phyloP scores from a whole-genome alignment of 768 basidiomycete genomes.

The Imleria badia region DNA sequence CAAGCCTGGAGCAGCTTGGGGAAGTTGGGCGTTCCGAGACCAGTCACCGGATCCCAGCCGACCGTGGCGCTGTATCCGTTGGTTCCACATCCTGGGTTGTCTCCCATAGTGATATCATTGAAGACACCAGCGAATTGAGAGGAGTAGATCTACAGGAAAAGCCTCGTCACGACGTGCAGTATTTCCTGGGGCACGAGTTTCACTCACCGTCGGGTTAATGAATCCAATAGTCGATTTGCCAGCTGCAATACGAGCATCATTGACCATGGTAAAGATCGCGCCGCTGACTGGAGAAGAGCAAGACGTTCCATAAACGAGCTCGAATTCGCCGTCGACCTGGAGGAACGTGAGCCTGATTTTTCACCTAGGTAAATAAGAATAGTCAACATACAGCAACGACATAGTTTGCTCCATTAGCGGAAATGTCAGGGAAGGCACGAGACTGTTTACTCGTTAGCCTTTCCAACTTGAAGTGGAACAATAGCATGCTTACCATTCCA shows the following conservation, averaged over 20 bases:
- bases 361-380: background rate
- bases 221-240: slow-evolving; percentile 38
- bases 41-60: slow-evolving; percentile 37
- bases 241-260: slow-evolving; percentile 35
- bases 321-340: slow-evolving; percentile 39
- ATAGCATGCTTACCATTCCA: background rate
- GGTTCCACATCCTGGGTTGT: slow-evolving; percentile 31
- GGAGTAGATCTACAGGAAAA: slow-evolving; percentile 17
- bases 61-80: slow-evolving; percentile 22
- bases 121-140: slow-evolving; percentile 12
- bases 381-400: slow-evolving; percentile 17
- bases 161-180: background rate
- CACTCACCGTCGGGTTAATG: slow-evolving; percentile 47
- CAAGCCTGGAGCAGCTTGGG: slow-evolving; percentile 44
- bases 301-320: slow-evolving; percentile 33
- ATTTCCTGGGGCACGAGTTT: slow-evolving; percentile 17
- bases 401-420: slow-evolving; percentile 36
- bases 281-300: slow-evolving; percentile 33
- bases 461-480: slow-evolving; percentile 13
- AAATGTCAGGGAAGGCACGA: slow-evolving; percentile 38
- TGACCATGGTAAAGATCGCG: slow-evolving; percentile 36
- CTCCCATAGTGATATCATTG: slow-evolving; percentile 21
- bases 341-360: background rate
- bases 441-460: slow-evolving; percentile 37
- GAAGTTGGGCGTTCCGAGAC: slow-evolving; percentile 47